Evolutionary conservation across 1,139 yeast genomes (phyloP), one percentile per base, ranked within the genome.

Genomic region (Candida tropicalis): DNA sequence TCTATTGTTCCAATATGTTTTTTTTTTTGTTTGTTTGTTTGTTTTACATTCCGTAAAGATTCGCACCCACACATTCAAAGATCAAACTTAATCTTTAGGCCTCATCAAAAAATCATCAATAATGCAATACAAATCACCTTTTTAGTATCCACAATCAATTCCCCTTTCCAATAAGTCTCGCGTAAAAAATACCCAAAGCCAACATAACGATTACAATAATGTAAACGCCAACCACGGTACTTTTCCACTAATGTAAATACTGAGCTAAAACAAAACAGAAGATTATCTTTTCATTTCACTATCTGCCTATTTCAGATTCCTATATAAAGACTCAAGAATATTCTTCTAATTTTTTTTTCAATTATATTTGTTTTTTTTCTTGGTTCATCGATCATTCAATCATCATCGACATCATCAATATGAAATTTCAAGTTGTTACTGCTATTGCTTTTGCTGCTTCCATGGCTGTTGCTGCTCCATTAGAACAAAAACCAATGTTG

Each of bases 401-500:
- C 23, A 12, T 9, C 35, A 17, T 10, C 22, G 9, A 10, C 38
- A 16, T 11, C 27, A 0, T 24, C 16, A 26, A 8, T 1, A 35
- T 35, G 38, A 35, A 26, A 18, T 35, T 35, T 22, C 32, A 35
- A 26, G 7, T 26, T n/a, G 32, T 35, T 17, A 35, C 38, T 25
- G 38, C 38, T 25, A 15, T 35, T 24, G 32, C 32, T 2, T 26
- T 35, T 3, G 32, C 31, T 18, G 23, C 38, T 22, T 11, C 38
- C 3, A 35, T 35, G 38, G 38, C 8, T 20, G 38, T n/a, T 26
- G 38, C 38, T 35, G 38, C 38, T 7, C 38, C 38, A 17, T 3
- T 35, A 4, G 31, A 35, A 1, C 24, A 31, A 31, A 22, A 22
- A n/a, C 35, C 35, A 31, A 17, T 31, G 35, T 18, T 18, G 7